Base-by-base conservation (phyloP, 768 basidiomycete species). In the Russula brevipes region DNA sequence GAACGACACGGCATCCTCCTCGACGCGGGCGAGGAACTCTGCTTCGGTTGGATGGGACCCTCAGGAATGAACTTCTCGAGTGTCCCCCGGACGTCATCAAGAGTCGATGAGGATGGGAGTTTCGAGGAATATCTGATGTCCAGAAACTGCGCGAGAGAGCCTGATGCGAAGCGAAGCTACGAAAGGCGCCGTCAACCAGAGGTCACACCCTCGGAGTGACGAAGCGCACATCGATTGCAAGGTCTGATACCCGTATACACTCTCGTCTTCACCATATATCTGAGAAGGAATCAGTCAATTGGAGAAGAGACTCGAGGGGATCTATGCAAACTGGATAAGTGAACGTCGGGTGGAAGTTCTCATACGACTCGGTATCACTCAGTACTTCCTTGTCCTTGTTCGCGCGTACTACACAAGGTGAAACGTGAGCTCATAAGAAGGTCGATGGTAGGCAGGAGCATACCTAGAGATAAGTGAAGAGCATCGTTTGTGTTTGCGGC, bases 261-360 rank as follows among this genome's bases (percentile, higher is more conserved):
- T 94, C 76, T 99, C 94, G 57, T 96, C 90, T 70, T 98, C 93
- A 57, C 96, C 96, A 71, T 86, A 98, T 70, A 99, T 94, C 91
- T 93, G 53, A 14, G 17, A 1, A 7, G 55, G 39, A 7, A 24
- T 56, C 47, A 63, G n/a, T 30, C 17, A 38, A 24, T 52, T 44
- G 19, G 45, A 41, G 46, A 24, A 39, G 33, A 45, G 33, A 36
- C n/a, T 2, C 31, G 35, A 36, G 36, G 31, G 24, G 10, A 46
- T 17, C 51, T 4, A 41, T 24, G 72, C 86, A 57, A 69, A 92
- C 91, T 5, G 96, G 94, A 76, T 99, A 99, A 0, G 96, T 98
- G 77, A 98, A 99, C 4, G 79, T 77, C 2, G 96, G 96, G 64
- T 89, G 81, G 75, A 97, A 98, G 19, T 79, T 76, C 63, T 83